Evolutionary conservation across 2,329 filamentous ascomycete genomes (phyloP), one percentile per base, ranked within the genome.

Genomic region (Chalara sp.): DNA sequence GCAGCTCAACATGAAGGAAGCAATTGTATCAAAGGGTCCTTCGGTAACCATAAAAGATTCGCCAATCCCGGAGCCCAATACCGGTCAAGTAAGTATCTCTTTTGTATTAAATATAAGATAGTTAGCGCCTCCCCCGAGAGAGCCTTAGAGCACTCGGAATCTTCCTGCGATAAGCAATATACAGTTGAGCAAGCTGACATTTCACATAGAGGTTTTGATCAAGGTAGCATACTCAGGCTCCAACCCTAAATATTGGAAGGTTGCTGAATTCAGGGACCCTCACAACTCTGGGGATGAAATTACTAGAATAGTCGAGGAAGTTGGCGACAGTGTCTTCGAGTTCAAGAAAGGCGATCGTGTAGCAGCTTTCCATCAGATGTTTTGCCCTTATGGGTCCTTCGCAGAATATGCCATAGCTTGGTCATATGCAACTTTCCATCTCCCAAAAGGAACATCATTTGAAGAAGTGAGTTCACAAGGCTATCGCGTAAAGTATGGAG

Each of bases 361-460:
- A 29, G 72, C 70, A 0, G 72, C 71, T 0, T 75, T 75, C 47
- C 74, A 76, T 50, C 67, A 79, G 54, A 81, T 84, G 72, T 57
- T 65, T 42, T 66, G 67, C 0, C 68, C 73, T 0, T 61, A 71
- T 35, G 82, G 82, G 2, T 73, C 70, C 6, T 86, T 76, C 53
- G 82, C 81, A 4, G 80, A 84, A 59, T 85, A 84, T 56, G 76
- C 79, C 3, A 65, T 84, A 8, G 74, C 75, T 0, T 75, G 70
- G 65, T 70, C 73, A 33, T 70, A 77, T 57, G 79, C 79, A 0
- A 81, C 79, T 0, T 81, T 83, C 59, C 60, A 65, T 47, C 49
- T 64, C 1, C 61, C 60, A 33, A 56, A 59, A 42, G 62, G 63
- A 32, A 61, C 56, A 11, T 56, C 56, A 32, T 65, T 64, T 47